A percentile compares a stretch with the other conserved stretches of the same genome.
Evolutionary conservation across 805 yeast species (phyloP).

Genomic region (Lachancea quebecensis): DNA sequence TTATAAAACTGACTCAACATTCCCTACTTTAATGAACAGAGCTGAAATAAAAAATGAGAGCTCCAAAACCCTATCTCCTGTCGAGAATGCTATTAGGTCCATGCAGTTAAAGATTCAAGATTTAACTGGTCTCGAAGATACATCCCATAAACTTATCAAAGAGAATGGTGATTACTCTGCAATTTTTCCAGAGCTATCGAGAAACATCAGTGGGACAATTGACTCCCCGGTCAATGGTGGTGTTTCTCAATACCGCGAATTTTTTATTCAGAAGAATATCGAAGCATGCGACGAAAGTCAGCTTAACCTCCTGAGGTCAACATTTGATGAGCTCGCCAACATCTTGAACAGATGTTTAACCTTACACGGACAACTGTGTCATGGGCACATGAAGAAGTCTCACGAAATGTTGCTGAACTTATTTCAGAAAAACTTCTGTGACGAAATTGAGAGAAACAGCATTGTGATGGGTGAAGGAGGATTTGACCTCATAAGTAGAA

Average conservation of each 20-base stretch:
- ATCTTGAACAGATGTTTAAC: slow-evolving; percentile 58
- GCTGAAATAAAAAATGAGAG: slow-evolving; percentile 53
- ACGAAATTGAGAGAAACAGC: slow-evolving; percentile 45
- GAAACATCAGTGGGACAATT: slow-evolving; percentile 76
- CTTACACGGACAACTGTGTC: slow-evolving; percentile 61
- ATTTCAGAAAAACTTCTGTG: slow-evolving; percentile 58
- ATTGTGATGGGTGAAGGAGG: slow-evolving; percentile 23
- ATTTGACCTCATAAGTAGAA: slow-evolving; percentile 5
- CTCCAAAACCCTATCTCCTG: slow-evolving; percentile 63
- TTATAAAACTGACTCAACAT: slow-evolving; percentile 64
- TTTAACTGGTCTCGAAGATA: slow-evolving; percentile 57
- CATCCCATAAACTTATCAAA: slow-evolving; percentile 45
- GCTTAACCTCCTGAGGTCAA: slow-evolving; percentile 27
- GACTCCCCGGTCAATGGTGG: slow-evolving; percentile 94
- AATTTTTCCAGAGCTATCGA: slow-evolving; percentile 55
- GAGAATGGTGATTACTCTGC: slow-evolving; percentile 44
- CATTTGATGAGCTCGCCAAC: slow-evolving; percentile 64
- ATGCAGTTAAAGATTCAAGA: slow-evolving; percentile 65
- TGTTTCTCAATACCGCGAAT: slow-evolving; percentile 71
- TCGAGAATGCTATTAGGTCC: slow-evolving; percentile 71
- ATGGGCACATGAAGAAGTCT: slow-evolving; percentile 47
- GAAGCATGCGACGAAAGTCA: slow-evolving; percentile 27
- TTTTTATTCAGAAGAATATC: slow-evolving; percentile 40
- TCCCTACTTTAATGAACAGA: slow-evolving; percentile 85
- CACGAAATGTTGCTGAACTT: slow-evolving; percentile 62